Evolutionary conservation across 345 rosid species (phyloP).

Genomic region (Eucalyptus albens): DNA sequence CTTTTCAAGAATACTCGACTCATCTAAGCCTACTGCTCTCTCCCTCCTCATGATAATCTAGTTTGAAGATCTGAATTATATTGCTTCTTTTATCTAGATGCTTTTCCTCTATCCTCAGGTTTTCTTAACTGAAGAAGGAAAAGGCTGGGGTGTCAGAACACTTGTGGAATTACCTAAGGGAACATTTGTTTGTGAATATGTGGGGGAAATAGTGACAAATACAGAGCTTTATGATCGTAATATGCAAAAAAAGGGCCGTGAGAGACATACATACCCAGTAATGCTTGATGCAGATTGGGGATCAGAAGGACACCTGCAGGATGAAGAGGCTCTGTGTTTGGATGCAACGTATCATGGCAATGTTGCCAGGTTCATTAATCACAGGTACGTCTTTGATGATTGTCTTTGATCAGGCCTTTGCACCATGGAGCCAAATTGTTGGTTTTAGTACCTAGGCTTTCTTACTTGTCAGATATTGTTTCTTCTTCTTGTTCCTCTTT

Average conservation of each 20-base stretch:
- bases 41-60: neutral
- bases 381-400: slow-evolving; percentile 31
- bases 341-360: slow-evolving; percentile 73
- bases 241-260: slow-evolving; percentile 3
- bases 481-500: neutral
- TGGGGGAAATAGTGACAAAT: slow-evolving; percentile 77
- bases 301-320: slow-evolving; percentile 29
- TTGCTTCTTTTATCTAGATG: neutral
- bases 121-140: slow-evolving; percentile 49
- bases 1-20: neutral
- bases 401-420: neutral
- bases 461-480: neutral
- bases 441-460: neutral
- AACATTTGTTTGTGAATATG: slow-evolving; percentile 74
- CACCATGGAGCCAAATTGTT: neutral
- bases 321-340: slow-evolving; percentile 71
- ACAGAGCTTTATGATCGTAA: slow-evolving; percentile 46
- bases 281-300: slow-evolving; percentile 87
- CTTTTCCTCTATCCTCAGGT: slow-evolving; percentile 23
- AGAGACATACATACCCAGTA: slow-evolving; percentile 41
- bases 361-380: slow-evolving; percentile 82
- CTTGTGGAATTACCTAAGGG: slow-evolving; percentile 61
- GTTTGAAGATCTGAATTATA: neutral
- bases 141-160: slow-evolving; percentile 88
- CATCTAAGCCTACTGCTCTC: neutral